Evolutionary conservation across 2,329 filamentous ascomycete species (phyloP).

Genomic region (Penicillium brevicompactum): DNA sequence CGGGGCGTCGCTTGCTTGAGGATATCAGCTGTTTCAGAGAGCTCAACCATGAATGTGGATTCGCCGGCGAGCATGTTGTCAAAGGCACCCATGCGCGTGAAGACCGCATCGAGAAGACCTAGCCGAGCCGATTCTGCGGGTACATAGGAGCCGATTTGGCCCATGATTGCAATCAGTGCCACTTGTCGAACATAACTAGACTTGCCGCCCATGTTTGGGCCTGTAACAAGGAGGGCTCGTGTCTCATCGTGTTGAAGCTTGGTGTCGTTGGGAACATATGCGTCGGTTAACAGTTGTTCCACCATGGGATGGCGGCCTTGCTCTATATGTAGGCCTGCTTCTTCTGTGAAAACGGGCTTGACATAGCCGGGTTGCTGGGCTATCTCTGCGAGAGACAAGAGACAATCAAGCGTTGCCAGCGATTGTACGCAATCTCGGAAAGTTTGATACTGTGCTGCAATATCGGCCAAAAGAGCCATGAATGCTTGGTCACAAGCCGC

Average conservation of each 20-base stretch:
- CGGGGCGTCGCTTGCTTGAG: constrained; percentile 83
- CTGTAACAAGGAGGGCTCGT: constrained; percentile 84
- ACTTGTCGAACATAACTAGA: constrained; percentile 95
- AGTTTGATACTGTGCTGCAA: constrained; percentile 82
- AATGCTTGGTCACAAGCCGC: constrained; percentile 90
- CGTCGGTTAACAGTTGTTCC: constrained; percentile 80
- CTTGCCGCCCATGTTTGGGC: constrained; percentile 98
- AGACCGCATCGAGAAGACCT: constrained; percentile 85
- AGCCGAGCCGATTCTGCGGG: constrained; percentile 74
- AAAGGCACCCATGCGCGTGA: constrained; percentile 92
- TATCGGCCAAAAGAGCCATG: constrained; percentile 66
- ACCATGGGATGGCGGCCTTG: constrained; percentile 92
- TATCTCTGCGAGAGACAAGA: constrained; percentile 81
- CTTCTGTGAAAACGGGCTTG: constrained; percentile 69
- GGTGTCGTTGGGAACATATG: constrained; percentile 90
- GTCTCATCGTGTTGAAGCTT: constrained; percentile 66
- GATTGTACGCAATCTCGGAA: constrained; percentile 86
- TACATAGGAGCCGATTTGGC: constrained; percentile 92
- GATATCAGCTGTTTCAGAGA: constrained; percentile 89
- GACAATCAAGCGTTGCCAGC: constrained; percentile 84
- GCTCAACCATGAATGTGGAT: constrained; percentile 96
- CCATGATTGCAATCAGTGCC: constrained; percentile 88
- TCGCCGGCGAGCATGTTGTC: constrained; percentile 96
- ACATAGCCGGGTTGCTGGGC: constrained; percentile 85
- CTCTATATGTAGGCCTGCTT: constrained; percentile 69